Base-by-base conservation (phyloP, 768 basidiomycete genomes). In the Roridomyces roridus region DNA sequence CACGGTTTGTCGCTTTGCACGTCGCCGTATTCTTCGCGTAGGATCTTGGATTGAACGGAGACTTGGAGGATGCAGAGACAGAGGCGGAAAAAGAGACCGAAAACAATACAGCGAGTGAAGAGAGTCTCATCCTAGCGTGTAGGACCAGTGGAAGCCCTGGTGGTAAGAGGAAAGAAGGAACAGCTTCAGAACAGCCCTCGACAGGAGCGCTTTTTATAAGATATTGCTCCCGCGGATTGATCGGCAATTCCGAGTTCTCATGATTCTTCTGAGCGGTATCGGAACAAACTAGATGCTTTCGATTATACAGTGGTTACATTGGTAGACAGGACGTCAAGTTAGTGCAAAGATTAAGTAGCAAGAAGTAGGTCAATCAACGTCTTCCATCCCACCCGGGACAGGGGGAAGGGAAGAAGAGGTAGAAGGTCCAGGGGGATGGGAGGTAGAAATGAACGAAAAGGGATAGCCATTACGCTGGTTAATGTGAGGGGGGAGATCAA, bases 1-100 rank as follows among this genome's bases (percentile, higher is more conserved):
- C 68, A 36, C 81, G 75, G 54, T 78, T 77, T 3, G 74, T 49
- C 4, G 82, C 80, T 42, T 71, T 65, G 63, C 85, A 85, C 5
- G 62, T 67, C 4, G 71, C 77, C 0, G 66, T 65, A 20, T 60
- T 67, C 55, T 76, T 71, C 3, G 47, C 2, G 47, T 80, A 80
- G 5, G 69, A 63, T 20, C 66, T 60, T 0, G 80, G 80, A 42
- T 79, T 59, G 67, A 83, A 83, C 20, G 60, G 29, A 29, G 53
- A 26, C 6, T n/a, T n/a, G n/a, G n/a, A n/a, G n/a, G 46, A 49
- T 1, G 36, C 51, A 7, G 35, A 37, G 10, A 49, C 41, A 35
- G 34, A 31, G n/a, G 18, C 24, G 29, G 10, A 39, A 53, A 46
- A 34, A 50, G 41, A 59, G 47, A 2, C n/a, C n/a, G n/a, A n/a